Evolutionary conservation across 257 asterid species (phyloP), one percentile per base, ranked within the genome.

Genomic region (Oldenlandia corymbosa): DNA sequence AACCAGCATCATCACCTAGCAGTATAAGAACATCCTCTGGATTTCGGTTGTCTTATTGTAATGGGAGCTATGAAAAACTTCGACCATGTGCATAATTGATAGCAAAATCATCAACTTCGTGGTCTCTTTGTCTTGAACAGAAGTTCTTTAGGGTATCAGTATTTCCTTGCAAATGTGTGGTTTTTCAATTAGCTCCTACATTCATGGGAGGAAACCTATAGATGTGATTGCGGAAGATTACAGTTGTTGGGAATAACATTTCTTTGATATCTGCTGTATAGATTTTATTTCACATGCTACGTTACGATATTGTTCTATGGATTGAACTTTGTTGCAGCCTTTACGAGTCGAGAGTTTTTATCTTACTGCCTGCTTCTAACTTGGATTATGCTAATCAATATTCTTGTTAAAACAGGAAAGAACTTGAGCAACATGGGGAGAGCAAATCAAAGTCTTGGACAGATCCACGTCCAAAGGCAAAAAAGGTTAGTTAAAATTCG

Each of bases 401-500:
- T 75, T 80, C 71, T 70, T 76, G 51, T 77, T 77, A 58, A 39
- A 46, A 56, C 66, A 90, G 97, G 86, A 71, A 65, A 69, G 76
- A 65, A 67, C 41, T 60, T 54, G 62, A 54, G 58, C 74, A 79
- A 73, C 79, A 60, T 69, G 84, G 73, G 43, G 77, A 74, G 48
- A 10, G 65, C 62, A 58, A 54, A 48, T 67, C 80, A 58, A 81
- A 81, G 62, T 69, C 87, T 56, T 78, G 81, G 86, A 83, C 87
- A 47, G 90, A 68, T 67, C 87, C 79, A 56, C 73, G 36, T 27
- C 81, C 71, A 54, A 83, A 75, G 76, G 60, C 16, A 10, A 82
- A 54, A 71, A 87, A 85, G 97, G 95, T 90, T 23, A 16, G 85
- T 73, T 41, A 28, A 51, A 47, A 31, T 66, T 64, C 59, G 68